phyloP scores from a whole-genome alignment of 2,329 filamentous ascomycete species.

The Parascedosporium putredinis region DNA sequence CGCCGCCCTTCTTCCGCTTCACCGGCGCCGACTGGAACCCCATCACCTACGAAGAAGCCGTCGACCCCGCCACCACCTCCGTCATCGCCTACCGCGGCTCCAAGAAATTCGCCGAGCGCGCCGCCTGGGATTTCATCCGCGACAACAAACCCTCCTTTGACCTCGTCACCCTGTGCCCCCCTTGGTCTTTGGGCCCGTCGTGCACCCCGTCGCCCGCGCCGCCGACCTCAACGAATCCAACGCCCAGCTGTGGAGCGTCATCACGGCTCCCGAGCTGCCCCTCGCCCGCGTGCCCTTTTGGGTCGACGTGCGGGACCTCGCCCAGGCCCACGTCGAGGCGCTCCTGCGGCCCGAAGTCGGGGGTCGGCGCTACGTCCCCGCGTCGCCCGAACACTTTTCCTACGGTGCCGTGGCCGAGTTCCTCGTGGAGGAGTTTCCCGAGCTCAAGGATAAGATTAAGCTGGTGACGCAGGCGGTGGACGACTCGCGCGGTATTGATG shows the following conservation, averaged over 20 bases:
- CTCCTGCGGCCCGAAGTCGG: slow-evolving; percentile 24
- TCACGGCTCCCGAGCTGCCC: slow-evolving; percentile 26
- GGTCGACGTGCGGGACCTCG: slow-evolving; percentile 37
- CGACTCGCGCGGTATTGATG: slow-evolving; percentile 30
- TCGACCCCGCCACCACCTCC: slow-evolving; percentile 25
- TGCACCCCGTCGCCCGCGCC: slow-evolving; percentile 24
- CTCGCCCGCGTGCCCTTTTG: slow-evolving; percentile 28
- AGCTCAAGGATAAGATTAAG: slow-evolving; percentile 20
- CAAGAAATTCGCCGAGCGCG: slow-evolving; percentile 25
- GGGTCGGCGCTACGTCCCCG: slow-evolving; percentile 28
- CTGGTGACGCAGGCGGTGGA: slow-evolving; percentile 24
- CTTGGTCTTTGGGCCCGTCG: slow-evolving; percentile 33
- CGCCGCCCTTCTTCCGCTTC: slow-evolving; percentile 39
- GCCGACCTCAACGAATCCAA: slow-evolving; percentile 32
- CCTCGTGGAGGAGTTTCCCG: slow-evolving; percentile 28
- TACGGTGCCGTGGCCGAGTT: slow-evolving; percentile 33
- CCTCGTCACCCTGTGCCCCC: slow-evolving; percentile 33
- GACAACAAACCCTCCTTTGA: slow-evolving; percentile 27
- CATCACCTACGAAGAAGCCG: slow-evolving; percentile 38
- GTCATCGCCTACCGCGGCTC: slow-evolving; percentile 25
- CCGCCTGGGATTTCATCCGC: slow-evolving; percentile 24
- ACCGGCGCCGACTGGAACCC: slow-evolving; percentile 48
- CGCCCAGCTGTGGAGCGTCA: slow-evolving; percentile 28
- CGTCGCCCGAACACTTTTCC: slow-evolving; percentile 32
- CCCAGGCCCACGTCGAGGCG: slow-evolving; percentile 31